phyloP scores from a whole-genome alignment of 805 yeast genomes.

The Metschnikowia baotianmanensis region DNA sequence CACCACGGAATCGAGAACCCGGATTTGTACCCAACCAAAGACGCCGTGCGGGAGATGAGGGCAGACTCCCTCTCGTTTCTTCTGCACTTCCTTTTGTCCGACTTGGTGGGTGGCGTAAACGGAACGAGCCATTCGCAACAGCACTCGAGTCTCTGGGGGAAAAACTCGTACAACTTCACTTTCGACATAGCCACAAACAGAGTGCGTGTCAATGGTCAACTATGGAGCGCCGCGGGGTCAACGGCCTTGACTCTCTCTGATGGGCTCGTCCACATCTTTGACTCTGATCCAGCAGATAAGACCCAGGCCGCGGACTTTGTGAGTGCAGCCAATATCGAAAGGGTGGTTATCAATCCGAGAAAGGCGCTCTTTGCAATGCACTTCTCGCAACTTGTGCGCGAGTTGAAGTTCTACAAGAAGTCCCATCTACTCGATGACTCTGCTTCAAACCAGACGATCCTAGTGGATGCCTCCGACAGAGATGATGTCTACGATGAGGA shows the following conservation, averaged over 20 bases:
- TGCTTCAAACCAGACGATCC: slow-evolving; percentile 54
- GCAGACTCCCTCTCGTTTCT: slow-evolving; percentile 28
- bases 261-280: slow-evolving; percentile 37
- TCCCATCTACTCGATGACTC: slow-evolving; percentile 54
- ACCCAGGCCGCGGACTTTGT: slow-evolving; percentile 20
- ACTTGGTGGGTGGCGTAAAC: slow-evolving; percentile 29
- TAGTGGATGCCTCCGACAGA: slow-evolving; percentile 44
- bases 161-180: slow-evolving; percentile 16
- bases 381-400: slow-evolving; percentile 65
- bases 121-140: slow-evolving; percentile 21
- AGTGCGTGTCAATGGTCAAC: slow-evolving; percentile 21
- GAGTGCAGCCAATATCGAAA: slow-evolving; percentile 19
- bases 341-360: slow-evolving; percentile 31
- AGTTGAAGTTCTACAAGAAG: slow-evolving; percentile 59
- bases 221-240: slow-evolving; percentile 16
- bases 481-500: slow-evolving; percentile 32
- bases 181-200: slow-evolving; percentile 9
- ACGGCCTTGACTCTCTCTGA: slow-evolving; percentile 25
- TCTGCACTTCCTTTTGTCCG: slow-evolving; percentile 25
- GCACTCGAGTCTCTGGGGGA: slow-evolving; percentile 12
- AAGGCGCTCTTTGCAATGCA: slow-evolving; percentile 41
- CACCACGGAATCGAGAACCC: slow-evolving; percentile 20
- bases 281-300: slow-evolving; percentile 6
- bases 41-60: slow-evolving; percentile 31
- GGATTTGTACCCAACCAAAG: slow-evolving; percentile 25